A percentile compares a stretch with the other conserved stretches of the same genome.
Evolutionary conservation across 2,329 filamentous ascomycete genomes (phyloP).

Genomic region (Aspergillus terreus): DNA sequence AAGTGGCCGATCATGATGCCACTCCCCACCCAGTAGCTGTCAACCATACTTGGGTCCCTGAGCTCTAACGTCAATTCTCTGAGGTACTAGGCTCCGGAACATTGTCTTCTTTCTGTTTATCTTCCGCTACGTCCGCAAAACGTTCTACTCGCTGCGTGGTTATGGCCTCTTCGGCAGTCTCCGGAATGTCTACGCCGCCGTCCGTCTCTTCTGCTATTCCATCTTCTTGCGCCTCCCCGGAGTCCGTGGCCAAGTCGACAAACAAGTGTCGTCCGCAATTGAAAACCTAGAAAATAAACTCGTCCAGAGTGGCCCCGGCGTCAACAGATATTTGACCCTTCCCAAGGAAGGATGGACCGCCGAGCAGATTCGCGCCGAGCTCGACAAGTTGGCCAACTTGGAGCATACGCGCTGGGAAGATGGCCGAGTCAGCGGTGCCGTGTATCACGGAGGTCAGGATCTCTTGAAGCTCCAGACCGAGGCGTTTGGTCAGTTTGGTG

Average conservation of each 20-base stretch:
- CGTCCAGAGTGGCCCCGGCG: conserved; percentile 65
- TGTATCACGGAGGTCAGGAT: conserved; percentile 88
- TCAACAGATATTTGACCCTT: conserved; percentile 70
- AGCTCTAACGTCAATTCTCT: conserved; percentile 7
- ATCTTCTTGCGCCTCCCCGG: conserved; percentile 83
- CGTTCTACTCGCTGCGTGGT: conserved; percentile 80
- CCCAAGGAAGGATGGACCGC: conserved; percentile 80
- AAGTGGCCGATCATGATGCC: conserved; percentile 9
- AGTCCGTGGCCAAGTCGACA: conserved; percentile 78
- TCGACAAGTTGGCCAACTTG: conserved; percentile 75
- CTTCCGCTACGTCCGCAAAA: conserved; percentile 74
- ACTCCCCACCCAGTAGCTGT: not conserved
- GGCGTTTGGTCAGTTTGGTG: conserved; percentile 90
- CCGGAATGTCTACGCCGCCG: conserved; percentile 66
- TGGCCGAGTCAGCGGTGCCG: conserved; percentile 86
- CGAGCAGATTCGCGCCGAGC: conserved; percentile 74
- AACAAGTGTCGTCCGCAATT: conserved; percentile 76
- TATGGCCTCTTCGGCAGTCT: conserved; percentile 80
- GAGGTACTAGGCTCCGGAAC: conserved; percentile 65
- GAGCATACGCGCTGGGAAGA: conserved; percentile 97
- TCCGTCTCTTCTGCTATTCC: conserved; percentile 73
- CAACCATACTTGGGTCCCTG: not conserved
- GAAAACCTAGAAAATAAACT: conserved; percentile 80
- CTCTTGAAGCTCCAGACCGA: conserved; percentile 82
- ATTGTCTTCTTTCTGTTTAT: conserved; percentile 86